Evolutionary conservation across 768 basidiomycete genomes (phyloP).

Genomic region (Coprinellus micaceus): DNA sequence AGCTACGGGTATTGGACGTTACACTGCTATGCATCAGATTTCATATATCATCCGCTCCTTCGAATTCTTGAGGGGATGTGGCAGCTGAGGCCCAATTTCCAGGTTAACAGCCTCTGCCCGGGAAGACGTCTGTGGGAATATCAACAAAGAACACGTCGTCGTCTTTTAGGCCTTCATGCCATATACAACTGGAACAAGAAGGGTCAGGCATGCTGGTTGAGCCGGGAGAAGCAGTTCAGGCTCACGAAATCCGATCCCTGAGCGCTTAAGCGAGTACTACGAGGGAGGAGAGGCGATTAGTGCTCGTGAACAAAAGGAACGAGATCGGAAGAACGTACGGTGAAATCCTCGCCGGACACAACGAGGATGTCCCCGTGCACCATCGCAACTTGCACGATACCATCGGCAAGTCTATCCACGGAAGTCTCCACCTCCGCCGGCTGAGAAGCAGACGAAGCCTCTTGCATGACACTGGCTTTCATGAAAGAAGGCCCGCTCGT

Average conservation of each 20-base stretch:
- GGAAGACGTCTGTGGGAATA: conserved; percentile 1
- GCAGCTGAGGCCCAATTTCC: not conserved
- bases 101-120: not conserved
- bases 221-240: conserved; percentile 1
- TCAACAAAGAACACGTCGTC: not conserved
- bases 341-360: conserved; percentile 38
- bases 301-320: not conserved
- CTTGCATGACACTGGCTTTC: not conserved
- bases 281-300: conserved; percentile 8
- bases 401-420: conserved; percentile 1
- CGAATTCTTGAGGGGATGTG: not conserved
- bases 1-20: not conserved
- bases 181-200: conserved; percentile 8
- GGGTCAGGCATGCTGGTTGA: not conserved
- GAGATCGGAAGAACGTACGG: conserved; percentile 26
- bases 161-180: not conserved
- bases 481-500: not conserved
- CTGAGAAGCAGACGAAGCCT: not conserved
- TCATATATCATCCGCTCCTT: conserved; percentile 4
- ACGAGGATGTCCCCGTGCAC: conserved; percentile 44
- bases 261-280: conserved; percentile 43
- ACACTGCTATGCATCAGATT: not conserved
- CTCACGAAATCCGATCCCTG: conserved; percentile 43
- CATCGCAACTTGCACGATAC: conserved; percentile 29
- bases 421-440: conserved; percentile 10